phyloP scores from a whole-genome alignment of 306 rosid species.

The Begonia loranthoides region DNA sequence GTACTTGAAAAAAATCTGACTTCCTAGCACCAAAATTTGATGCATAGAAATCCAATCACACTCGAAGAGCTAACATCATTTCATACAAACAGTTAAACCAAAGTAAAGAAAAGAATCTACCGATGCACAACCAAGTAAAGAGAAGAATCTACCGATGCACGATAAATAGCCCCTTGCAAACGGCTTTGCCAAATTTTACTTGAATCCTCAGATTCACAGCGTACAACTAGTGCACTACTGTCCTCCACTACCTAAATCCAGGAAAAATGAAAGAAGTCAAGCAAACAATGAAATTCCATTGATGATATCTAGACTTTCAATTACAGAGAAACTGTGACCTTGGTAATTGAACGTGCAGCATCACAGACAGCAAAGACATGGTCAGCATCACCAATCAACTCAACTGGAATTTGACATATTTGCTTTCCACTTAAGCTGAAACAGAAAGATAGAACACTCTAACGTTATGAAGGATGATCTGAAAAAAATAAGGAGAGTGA shows the following conservation, averaged over 20 bases:
- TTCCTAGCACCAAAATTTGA: too few relatives aligned
- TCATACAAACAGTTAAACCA: too few relatives aligned
- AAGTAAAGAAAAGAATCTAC: conserved; percentile 15
- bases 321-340: conserved; percentile 34
- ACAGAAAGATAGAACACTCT: conserved; percentile 4
- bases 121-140: conserved; percentile 41
- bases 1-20: too few relatives aligned
- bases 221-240: conserved; percentile 59
- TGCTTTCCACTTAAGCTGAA: conserved; percentile 77
- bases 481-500: too few relatives aligned
- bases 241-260: conserved; percentile 77
- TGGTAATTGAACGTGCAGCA: conserved; percentile 36
- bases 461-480: too few relatives aligned
- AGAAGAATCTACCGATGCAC: conserved; percentile 50
- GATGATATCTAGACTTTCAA: neutral
- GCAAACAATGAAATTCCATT: neutral
- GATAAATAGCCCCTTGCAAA: conserved; percentile 80
- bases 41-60: too few relatives aligned
- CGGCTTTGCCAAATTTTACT: conserved; percentile 73
- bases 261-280: conserved; percentile 1
- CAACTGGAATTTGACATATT: conserved; percentile 55
- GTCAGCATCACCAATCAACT: conserved; percentile 59
- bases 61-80: too few relatives aligned
- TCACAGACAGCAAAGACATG: conserved; percentile 63
- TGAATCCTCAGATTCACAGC: conserved; percentile 63